Conservation (phyloP, 495 filamentous ascomycete genomes). For the Tuber melanosporum region DNA sequence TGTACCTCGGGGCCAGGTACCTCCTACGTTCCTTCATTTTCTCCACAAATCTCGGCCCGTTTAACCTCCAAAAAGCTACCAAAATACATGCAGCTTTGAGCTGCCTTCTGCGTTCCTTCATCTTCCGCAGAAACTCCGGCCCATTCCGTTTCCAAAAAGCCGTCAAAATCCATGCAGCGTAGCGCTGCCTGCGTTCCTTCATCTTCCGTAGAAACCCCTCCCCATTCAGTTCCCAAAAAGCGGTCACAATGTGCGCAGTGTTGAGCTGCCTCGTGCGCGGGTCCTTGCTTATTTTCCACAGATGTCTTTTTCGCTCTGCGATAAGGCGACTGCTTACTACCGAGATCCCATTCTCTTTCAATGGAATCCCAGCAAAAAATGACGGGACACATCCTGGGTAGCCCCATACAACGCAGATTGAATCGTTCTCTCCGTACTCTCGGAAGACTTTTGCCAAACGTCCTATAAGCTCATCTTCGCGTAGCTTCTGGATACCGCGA, state of each 20-base stretch:
- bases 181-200: background rate
- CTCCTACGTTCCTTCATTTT: background rate
- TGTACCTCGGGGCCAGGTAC: background rate
- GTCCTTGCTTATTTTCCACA: background rate
- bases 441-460: background rate
- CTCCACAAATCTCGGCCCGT: background rate
- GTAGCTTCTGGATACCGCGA: background rate
- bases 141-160: slow-evolving; percentile 13
- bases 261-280: background rate
- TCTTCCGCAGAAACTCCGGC: slow-evolving; percentile 3
- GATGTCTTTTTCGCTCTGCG: background rate
- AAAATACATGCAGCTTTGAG: slow-evolving; percentile 7
- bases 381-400: background rate
- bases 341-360: background rate
- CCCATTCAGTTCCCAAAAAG: background rate
- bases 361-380: slow-evolving; percentile 13
- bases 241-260: background rate
- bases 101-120: slow-evolving; percentile 1
- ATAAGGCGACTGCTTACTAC: background rate
- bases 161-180: background rate
- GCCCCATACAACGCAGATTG: background rate
- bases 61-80: slow-evolving; percentile 5
- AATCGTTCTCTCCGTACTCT: background rate
- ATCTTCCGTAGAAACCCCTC: slow-evolving; percentile 3
- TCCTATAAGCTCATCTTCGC: background rate